Conservation (phyloP, 306 rosid genomes). For the Pachyrhizus erosus region DNA sequence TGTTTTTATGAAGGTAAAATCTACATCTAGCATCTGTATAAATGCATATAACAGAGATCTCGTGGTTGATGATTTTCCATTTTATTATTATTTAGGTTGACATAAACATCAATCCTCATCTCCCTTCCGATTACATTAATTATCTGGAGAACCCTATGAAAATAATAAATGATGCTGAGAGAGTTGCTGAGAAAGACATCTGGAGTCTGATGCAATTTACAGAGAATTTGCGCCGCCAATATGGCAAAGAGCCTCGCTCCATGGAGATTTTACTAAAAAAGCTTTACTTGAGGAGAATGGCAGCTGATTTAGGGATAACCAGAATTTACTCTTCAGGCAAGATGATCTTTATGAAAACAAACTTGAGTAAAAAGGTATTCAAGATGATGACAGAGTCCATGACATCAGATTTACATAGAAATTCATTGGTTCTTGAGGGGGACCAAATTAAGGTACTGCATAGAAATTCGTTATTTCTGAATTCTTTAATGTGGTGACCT, state of each 20-base stretch:
- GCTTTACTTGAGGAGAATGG: constrained; percentile 94
- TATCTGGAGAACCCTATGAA: constrained; percentile 90
- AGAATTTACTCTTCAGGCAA: constrained; percentile 79
- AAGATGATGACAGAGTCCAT: constrained; percentile 78
- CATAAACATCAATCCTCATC: constrained; percentile 76
- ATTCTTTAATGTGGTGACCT: constrained; percentile 15
- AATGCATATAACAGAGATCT: constrained; percentile 16
- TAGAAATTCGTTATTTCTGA: background rate
- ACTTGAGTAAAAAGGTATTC: constrained; percentile 75
- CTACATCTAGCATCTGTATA: background rate
- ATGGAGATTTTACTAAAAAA: constrained; percentile 84
- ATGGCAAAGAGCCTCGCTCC: constrained; percentile 91
- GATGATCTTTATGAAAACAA: constrained; percentile 76
- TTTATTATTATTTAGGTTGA: constrained; percentile 64
- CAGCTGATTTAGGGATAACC: constrained; percentile 87
- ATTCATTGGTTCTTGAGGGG: constrained; percentile 75
- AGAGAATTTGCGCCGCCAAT: constrained; percentile 80
- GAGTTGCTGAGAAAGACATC: constrained; percentile 79
- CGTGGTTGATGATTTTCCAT: constrained; percentile 31
- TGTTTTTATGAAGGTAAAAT: constrained; percentile 7
- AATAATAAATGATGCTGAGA: constrained; percentile 83
- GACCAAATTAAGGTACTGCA: constrained; percentile 77
- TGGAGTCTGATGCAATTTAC: constrained; percentile 94
- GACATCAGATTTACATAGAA: constrained; percentile 70
- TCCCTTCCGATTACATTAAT: constrained; percentile 90